These are phyloP conservation scores for Tuber magnatum DNA, from an alignment of 495 filamentous ascomycete genomes.

Conservation along the genomic window DNA sequence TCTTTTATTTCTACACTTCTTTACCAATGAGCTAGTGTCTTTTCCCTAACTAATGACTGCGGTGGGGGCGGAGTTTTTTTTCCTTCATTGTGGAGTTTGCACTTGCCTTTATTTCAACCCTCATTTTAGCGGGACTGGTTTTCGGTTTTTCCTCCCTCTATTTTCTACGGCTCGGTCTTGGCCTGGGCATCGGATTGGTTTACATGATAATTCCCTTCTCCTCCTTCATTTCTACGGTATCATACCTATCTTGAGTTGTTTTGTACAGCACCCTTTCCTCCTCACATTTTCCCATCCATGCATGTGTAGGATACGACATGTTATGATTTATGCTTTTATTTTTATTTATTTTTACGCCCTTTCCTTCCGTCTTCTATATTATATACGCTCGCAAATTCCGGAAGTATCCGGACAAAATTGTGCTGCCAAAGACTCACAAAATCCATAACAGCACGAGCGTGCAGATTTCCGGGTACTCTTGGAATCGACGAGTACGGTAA, in stretches of 20 bases:
- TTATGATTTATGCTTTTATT: neutral
- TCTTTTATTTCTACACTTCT: neutral
- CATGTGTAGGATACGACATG: neutral
- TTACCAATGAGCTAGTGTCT: neutral
- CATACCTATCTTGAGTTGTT: neutral
- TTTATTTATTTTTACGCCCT: neutral
- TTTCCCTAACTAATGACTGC: neutral
- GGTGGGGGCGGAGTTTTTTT: neutral
- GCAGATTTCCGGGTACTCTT: neutral
- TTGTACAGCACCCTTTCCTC: constrained; percentile 1
- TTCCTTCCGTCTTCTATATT: too few species aligned
- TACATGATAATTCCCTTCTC: constrained; percentile 1
- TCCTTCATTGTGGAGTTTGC: neutral
- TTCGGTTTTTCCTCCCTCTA: neutral
- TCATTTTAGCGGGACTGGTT: neutral
- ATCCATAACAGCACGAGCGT: too few species aligned
- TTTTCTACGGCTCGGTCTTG: neutral
- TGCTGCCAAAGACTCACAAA: too few species aligned
- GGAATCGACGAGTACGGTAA: neutral
- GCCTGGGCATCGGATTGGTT: neutral
- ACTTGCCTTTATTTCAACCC: neutral
- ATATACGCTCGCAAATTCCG: neutral
- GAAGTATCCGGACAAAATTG: neutral
- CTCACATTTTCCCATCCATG: neutral
- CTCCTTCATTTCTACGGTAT: neutral